Conservation (phyloP, 2,329 filamentous ascomycete genomes). For the Chaetomium strumarium region DNA sequence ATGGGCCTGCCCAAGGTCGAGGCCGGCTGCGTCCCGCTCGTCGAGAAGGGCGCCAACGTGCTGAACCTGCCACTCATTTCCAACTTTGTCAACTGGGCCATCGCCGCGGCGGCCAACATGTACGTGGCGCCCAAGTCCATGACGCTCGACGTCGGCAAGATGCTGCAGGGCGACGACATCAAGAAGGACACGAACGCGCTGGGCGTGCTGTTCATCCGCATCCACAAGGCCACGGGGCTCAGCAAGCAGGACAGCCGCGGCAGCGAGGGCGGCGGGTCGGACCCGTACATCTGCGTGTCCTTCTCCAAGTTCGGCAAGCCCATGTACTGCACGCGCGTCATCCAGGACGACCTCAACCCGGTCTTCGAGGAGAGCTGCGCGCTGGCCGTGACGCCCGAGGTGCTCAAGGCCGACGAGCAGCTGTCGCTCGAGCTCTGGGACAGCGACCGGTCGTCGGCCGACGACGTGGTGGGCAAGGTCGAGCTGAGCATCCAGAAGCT, state of each 20-base stretch:
- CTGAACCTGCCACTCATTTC: slow-evolving; percentile 88
- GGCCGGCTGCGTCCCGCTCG: slow-evolving; percentile 85
- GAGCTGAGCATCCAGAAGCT: slow-evolving; percentile 92
- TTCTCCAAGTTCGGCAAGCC: slow-evolving; percentile 98
- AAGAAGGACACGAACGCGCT: slow-evolving; percentile 82
- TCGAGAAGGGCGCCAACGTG: slow-evolving; percentile 86
- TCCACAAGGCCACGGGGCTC: slow-evolving; percentile 78
- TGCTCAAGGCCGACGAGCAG: slow-evolving; percentile 91
- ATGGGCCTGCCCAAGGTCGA: slow-evolving; percentile 90
- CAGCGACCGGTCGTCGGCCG: slow-evolving; percentile 83
- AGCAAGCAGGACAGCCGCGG: slow-evolving; percentile 87
- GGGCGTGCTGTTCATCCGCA: slow-evolving; percentile 87
- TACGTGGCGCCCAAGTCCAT: slow-evolving; percentile 94
- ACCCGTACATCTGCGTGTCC: slow-evolving; percentile 90
- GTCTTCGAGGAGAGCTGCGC: slow-evolving; percentile 86
- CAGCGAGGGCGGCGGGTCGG: slow-evolving; percentile 78
- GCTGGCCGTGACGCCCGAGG: slow-evolving; percentile 77
- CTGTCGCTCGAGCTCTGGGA: slow-evolving; percentile 95
- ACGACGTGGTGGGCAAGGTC: slow-evolving; percentile 92
- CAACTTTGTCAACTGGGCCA: slow-evolving; percentile 95
- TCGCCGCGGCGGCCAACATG: slow-evolving; percentile 77
- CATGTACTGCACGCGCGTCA: slow-evolving; percentile 95
- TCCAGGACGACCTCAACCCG: slow-evolving; percentile 89
- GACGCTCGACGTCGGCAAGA: slow-evolving; percentile 83
- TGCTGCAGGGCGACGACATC: slow-evolving; percentile 86